Conservation (phyloP, 2,329 filamentous ascomycete genomes). For the Stenocarpella maydis region DNA sequence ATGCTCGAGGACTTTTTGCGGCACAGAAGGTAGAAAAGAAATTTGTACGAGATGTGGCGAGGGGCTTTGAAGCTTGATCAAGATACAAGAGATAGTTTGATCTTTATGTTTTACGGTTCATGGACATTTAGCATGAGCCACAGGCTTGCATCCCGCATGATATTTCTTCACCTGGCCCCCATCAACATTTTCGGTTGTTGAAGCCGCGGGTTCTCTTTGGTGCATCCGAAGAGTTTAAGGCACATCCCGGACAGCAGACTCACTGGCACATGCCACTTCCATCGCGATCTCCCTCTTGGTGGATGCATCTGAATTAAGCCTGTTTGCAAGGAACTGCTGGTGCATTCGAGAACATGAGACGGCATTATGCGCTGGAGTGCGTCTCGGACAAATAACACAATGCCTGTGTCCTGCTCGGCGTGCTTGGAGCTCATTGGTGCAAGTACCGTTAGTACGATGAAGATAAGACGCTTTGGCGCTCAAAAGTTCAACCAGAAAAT, state of each 20-base stretch:
- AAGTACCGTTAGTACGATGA: too few relatives aligned
- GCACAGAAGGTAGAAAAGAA: background rate
- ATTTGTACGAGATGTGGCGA: background rate
- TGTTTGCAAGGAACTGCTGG: background rate
- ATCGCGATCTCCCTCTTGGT: background rate
- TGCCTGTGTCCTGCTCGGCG: background rate
- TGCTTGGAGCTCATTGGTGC: background rate
- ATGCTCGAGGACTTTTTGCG: background rate
- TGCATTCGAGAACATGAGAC: background rate
- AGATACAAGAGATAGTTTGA: background rate
- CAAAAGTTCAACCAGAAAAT: background rate
- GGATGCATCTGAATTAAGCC: background rate
- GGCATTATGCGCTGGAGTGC: background rate
- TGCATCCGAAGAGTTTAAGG: background rate
- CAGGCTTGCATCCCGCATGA: background rate
- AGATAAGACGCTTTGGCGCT: background rate
- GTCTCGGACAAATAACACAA: background rate
- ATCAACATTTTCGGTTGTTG: background rate
- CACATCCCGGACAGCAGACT: background rate
- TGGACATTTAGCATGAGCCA: too few relatives aligned
- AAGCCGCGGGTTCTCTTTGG: background rate
- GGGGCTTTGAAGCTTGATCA: background rate
- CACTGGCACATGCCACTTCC: background rate
- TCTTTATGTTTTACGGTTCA: background rate
- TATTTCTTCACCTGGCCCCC: background rate